A percentile compares a stretch with the other conserved stretches of the same genome.
These are phyloP conservation scores for Mucuna pruriens DNA, from an alignment of 306 rosid species.

Conservation along the genomic window DNA sequence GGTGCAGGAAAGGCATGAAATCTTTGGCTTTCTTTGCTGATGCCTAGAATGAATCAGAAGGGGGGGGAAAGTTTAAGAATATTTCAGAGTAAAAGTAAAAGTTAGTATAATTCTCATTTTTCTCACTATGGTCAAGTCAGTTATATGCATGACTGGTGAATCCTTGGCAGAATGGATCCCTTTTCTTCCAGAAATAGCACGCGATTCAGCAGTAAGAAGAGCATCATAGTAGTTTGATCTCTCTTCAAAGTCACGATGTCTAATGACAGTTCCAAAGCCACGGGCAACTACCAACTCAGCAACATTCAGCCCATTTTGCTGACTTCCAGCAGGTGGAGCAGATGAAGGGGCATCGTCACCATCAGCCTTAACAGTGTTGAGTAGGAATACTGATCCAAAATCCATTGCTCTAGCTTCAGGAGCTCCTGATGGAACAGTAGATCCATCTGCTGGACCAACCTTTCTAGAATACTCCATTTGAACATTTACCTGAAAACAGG, in stretches of 20 bases:
- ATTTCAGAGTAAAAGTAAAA: not conserved
- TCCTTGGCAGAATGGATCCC: conserved; percentile 86
- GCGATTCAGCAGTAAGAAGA: conserved; percentile 83
- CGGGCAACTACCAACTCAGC: conserved; percentile 73
- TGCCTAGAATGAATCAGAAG: conserved; percentile 56
- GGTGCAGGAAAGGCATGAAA: conserved; percentile 79
- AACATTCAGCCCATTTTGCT: conserved; percentile 60
- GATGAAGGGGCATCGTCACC: conserved; percentile 60
- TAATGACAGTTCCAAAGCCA: conserved; percentile 81
- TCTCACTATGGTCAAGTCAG: conserved; percentile 75
- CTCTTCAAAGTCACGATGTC: conserved; percentile 91
- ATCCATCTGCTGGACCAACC: conserved; percentile 58
- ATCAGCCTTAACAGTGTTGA: conserved; percentile 55
- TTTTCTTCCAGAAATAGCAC: conserved; percentile 71
- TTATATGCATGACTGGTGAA: conserved; percentile 81
- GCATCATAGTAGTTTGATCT: conserved; percentile 84
- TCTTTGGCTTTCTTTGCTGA: conserved; percentile 79
- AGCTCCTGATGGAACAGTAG: conserved; percentile 53
- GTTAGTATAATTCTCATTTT: conserved; percentile 2
- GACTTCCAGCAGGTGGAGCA: conserved; percentile 53
- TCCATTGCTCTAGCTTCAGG: conserved; percentile 79
- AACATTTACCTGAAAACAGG: conserved; percentile 65
- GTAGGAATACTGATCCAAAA: conserved; percentile 77
- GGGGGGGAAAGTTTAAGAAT: not conserved
- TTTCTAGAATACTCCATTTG: conserved; percentile 91